Percentiles rank a stretch among this genome's conserved stretches.
Evolutionary conservation across 768 basidiomycete species (phyloP).

Genomic region (Boletus patriciae): DNA sequence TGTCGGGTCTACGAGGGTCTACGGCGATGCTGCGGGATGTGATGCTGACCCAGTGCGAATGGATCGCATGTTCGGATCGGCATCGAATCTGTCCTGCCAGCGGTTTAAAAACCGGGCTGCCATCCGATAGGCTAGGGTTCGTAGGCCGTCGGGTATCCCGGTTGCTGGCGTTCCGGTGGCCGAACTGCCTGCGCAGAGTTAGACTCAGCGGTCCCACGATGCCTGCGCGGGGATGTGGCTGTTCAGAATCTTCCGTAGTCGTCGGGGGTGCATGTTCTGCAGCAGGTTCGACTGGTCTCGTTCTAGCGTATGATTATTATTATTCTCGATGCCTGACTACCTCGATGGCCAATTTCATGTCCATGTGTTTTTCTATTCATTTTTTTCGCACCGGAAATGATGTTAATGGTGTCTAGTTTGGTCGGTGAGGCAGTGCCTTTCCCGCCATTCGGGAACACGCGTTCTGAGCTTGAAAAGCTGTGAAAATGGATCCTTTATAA

Average conservation of each 20-base stretch:
- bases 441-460: constrained; percentile 23
- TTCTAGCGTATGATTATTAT: background rate
- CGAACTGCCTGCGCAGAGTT: background rate
- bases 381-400: background rate
- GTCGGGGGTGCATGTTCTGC: constrained; percentile 9
- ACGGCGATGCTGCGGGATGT: background rate
- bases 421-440: constrained; percentile 21
- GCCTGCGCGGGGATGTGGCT: constrained; percentile 5
- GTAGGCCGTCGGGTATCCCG: constrained; percentile 13
- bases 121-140: constrained; percentile 11
- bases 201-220: constrained; percentile 7
- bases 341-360: background rate
- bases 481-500: constrained; percentile 32
- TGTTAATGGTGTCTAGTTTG: constrained; percentile 2
- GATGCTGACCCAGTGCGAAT: too few species aligned
- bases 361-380: background rate
- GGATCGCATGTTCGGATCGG: background rate
- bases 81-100: background rate
- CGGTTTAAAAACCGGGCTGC: background rate
- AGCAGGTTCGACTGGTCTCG: background rate
- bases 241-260: constrained; percentile 15
- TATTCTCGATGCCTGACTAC: background rate
- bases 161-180: constrained; percentile 2
- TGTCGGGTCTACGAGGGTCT: too few species aligned
- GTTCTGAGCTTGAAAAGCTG: constrained; percentile 41